Conservation (phyloP, 1,284 basidiomycete species). For the Ceratobasidium sp. region DNA sequence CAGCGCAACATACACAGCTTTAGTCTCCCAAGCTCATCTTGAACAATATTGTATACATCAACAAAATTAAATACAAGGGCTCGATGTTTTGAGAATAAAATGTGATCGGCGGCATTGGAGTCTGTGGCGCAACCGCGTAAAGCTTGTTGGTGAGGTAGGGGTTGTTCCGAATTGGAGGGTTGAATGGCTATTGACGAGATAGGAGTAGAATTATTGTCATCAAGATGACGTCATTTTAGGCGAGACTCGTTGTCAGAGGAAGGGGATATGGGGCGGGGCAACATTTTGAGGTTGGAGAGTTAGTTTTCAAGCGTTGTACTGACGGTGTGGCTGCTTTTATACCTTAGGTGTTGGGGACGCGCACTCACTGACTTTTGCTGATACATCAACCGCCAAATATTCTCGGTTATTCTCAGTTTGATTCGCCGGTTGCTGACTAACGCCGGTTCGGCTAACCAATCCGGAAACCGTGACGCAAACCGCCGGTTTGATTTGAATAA, state of each 20-base stretch:
- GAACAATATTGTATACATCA: background rate
- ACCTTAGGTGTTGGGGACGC: background rate
- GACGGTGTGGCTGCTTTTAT: background rate
- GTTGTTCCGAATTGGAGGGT: background rate
- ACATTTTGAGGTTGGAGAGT: background rate
- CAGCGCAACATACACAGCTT: background rate
- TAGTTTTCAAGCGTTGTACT: background rate
- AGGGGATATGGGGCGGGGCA: too few relatives aligned
- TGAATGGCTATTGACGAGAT: too few relatives aligned
- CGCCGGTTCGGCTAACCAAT: background rate
- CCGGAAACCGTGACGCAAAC: background rate
- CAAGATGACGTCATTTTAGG: background rate
- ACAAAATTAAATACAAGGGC: background rate
- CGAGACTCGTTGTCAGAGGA: background rate
- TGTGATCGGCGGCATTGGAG: background rate
- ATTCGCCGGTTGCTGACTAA: background rate
- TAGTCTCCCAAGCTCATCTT: background rate
- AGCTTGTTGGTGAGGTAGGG: background rate
- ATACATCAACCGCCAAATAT: background rate
- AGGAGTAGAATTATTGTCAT: background rate
- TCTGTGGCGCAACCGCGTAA: background rate
- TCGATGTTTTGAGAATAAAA: background rate
- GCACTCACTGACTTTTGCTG: background rate
- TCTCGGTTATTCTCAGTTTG: background rate
- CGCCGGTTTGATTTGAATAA: background rate